Base-by-base conservation (phyloP, 2,329 filamentous ascomycete species). In the Microascus cirrosus region DNA sequence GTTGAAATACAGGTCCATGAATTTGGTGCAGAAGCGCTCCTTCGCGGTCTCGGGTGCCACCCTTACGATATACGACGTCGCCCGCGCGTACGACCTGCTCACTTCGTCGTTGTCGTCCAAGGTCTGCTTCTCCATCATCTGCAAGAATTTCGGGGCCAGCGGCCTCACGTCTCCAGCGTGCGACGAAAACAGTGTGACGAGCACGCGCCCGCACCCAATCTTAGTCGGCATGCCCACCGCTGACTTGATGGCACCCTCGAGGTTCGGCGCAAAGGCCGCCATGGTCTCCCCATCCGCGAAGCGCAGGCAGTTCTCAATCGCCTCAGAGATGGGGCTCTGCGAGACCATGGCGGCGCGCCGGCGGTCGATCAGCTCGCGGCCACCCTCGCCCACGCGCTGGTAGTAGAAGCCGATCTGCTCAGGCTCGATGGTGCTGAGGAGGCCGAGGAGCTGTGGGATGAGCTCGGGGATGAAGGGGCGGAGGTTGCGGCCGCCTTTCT, bases 101-200 rank as follows among this genome's bases (percentile, higher is more conserved):
- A 96, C 92, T 20, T 95, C 94, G 64, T 96, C 91, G 66, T 99
- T 99, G 62, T 88, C 86, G 69, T 99, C 94, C 55, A 96, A 80
- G 1, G 92, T 83, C 59, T 92, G 83, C 69, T 90, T 93, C 65
- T 90, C 84, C 62, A 96, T 80, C 11, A 91, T 69, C 62, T 85
- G 86, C 55, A 96, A 76, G 65, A 96, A 91, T 10, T 80, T 77
- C 61, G 89, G 83, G 13, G 89, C 86, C 65, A 92, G 85, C 0
- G 89, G 85, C 42, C 80, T 81, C 69, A 96, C 89, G 34, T 92
- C 76, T 42, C 85, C 79, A 39, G 82, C 83, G 62, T 93, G 88
- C 13, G 90, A 83, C 55, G 92, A 93, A 55, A 90, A 89, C 8
- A 99, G 78, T 0, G 90, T 92, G 8, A 89, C 87, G 35, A 99